Evolutionary conservation across 345 rosid genomes (phyloP).

Genomic region (Nasturtium officinale): DNA sequence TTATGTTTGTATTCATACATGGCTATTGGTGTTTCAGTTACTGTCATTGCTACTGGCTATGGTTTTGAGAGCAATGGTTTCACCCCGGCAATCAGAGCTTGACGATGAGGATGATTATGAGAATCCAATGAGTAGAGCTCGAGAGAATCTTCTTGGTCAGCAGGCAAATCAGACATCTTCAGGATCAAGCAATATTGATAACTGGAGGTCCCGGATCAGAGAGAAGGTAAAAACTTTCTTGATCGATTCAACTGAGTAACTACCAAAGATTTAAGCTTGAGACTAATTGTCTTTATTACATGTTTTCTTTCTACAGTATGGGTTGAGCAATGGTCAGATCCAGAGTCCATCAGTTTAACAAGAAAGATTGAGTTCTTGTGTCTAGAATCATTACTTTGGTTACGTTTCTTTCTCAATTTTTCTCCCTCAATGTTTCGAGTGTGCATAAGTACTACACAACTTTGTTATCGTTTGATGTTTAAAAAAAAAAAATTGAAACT

Average conservation of each 20-base stretch:
- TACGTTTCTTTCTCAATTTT: neutral
- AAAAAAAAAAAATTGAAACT: neutral
- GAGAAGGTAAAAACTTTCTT: constrained; percentile 67
- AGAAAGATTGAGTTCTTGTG: constrained; percentile 7
- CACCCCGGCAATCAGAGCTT: constrained; percentile 54
- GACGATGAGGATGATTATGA: constrained; percentile 71
- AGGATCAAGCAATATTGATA: constrained; percentile 53
- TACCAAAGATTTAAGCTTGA: neutral
- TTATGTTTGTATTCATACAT: neutral
- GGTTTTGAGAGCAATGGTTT: constrained; percentile 73
- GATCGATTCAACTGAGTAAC: neutral
- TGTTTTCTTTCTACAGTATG: constrained; percentile 29
- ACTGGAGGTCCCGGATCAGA: constrained; percentile 76
- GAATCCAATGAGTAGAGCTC: constrained; percentile 54
- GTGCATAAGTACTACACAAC: constrained; percentile 28
- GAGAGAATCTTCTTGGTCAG: constrained; percentile 75
- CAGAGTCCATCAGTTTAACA: constrained; percentile 39
- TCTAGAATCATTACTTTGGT: constrained; percentile 2
- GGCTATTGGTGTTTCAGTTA: constrained; percentile 50
- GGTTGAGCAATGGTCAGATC: constrained; percentile 36
- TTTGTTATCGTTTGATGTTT: constrained; percentile 5
- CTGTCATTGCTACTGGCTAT: constrained; percentile 71
- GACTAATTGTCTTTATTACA: neutral
- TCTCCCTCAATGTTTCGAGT: constrained; percentile 3
- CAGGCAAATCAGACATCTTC: constrained; percentile 64